phyloP scores from a whole-genome alignment of 75 land plant species.

The Sequoiadendron giganteum region DNA sequence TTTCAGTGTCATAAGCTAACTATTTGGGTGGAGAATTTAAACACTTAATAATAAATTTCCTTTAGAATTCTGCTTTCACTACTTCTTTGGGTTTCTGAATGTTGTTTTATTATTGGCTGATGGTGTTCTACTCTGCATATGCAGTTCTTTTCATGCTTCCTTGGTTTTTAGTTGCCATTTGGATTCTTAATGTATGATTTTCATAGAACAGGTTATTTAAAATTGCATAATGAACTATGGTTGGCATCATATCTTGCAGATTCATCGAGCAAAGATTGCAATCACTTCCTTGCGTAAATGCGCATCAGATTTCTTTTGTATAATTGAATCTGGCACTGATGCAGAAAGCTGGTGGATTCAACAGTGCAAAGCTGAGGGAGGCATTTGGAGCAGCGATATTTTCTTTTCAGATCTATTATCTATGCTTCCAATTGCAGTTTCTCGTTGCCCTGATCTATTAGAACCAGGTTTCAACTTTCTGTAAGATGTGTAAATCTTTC shows the following conservation, averaged over 20 bases:
- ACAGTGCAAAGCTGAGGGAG: slow-evolving; percentile 23
- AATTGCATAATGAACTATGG: neutral
- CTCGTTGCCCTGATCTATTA: slow-evolving; percentile 36
- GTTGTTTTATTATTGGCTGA: slow-evolving; percentile 3
- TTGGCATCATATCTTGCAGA: slow-evolving; percentile 14
- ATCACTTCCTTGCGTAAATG: slow-evolving; percentile 25
- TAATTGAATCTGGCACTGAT: neutral
- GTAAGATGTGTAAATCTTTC: slow-evolving; percentile 6
- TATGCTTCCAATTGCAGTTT: slow-evolving; percentile 40
- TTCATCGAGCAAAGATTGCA: slow-evolving; percentile 30
- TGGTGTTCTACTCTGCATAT: neutral
- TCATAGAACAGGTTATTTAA: neutral
- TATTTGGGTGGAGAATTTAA: neutral
- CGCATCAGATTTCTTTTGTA: slow-evolving; percentile 19
- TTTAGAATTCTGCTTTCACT: neutral
- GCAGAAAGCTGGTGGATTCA: slow-evolving; percentile 8
- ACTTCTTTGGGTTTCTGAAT: neutral
- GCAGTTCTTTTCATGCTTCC: neutral
- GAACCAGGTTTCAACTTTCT: slow-evolving; percentile 31
- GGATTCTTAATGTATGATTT: neutral
- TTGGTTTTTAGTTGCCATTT: slow-evolving; percentile 6
- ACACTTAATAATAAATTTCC: neutral
- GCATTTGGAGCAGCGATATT: slow-evolving; percentile 31
- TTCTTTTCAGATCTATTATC: slow-evolving; percentile 31
- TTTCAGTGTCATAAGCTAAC: no score